These are phyloP conservation scores for Solanum medicagineum DNA, from an alignment of 257 asterid genomes.

Conservation along the genomic window DNA sequence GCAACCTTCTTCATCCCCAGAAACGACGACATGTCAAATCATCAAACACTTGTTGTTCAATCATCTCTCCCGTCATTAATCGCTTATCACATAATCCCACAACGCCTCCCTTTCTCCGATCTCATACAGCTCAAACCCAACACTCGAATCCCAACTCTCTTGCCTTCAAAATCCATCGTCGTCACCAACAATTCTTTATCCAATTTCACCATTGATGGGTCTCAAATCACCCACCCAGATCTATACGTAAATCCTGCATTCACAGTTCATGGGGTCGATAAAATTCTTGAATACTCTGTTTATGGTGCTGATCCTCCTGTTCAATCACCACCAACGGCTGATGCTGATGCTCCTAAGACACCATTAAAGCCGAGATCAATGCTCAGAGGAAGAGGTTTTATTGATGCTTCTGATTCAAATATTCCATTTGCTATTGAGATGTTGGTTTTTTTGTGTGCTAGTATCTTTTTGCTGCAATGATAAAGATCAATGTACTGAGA, in stretches of 20 bases:
- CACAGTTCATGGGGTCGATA: slow-evolving; percentile 47
- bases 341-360: not conserved
- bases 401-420: not conserved
- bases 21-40: slow-evolving; percentile 31
- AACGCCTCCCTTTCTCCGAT: slow-evolving; percentile 51
- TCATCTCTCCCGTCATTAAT: slow-evolving; percentile 25
- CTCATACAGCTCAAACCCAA: slow-evolving; percentile 9
- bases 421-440: not conserved
- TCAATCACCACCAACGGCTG: not conserved
- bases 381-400: not conserved
- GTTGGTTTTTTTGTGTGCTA: not conserved
- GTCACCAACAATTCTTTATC: slow-evolving; percentile 32
- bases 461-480: not conserved
- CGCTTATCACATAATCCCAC: slow-evolving; percentile 59
- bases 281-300: slow-evolving; percentile 37
- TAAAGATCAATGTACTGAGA: not conserved
- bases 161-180: slow-evolving; percentile 36
- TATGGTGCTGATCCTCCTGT: slow-evolving; percentile 9
- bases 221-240: slow-evolving; percentile 35
- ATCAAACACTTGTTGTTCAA: not conserved
- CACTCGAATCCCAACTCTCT: slow-evolving; percentile 59
- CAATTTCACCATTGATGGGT: slow-evolving; percentile 40
- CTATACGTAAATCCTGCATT: slow-evolving; percentile 23
- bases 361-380: not conserved
- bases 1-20: slow-evolving; percentile 67